Conservation (phyloP, 129 eudicot species). For the Helichrysum umbraculigerum region DNA sequence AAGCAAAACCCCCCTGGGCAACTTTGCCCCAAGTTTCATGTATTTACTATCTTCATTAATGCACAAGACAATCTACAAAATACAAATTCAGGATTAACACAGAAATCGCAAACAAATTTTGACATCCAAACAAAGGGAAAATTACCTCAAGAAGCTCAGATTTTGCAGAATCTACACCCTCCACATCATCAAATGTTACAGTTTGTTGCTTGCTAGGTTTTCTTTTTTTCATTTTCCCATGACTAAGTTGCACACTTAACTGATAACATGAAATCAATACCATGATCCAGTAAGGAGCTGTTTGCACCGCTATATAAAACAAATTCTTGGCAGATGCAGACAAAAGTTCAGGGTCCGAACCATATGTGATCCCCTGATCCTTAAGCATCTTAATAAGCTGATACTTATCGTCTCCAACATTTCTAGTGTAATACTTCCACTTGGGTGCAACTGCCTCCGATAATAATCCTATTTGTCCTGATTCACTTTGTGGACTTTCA, state of each 20-base stretch:
- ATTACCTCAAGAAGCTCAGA: conserved; percentile 44
- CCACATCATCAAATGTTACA: conserved; percentile 44
- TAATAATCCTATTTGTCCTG: conserved; percentile 9
- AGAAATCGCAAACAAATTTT: background rate
- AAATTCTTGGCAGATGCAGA: conserved; percentile 22
- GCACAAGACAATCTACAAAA: conserved; percentile 48
- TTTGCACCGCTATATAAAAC: conserved; percentile 21
- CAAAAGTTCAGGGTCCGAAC: conserved; percentile 38
- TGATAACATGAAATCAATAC: conserved; percentile 34
- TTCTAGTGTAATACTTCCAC: conserved; percentile 34
- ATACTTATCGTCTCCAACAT: conserved; percentile 35
- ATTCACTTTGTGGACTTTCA: conserved; percentile 15
- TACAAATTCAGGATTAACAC: background rate
- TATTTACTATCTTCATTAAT: conserved; percentile 52
- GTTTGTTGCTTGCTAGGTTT: conserved; percentile 36
- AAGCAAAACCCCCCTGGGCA: conserved; percentile 47
- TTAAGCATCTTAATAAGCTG: conserved; percentile 34
- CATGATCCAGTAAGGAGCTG: conserved; percentile 42
- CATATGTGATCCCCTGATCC: conserved; percentile 40
- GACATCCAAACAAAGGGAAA: background rate
- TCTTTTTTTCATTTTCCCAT: conserved; percentile 34
- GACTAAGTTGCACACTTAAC: conserved; percentile 18
- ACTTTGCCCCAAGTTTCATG: conserved; percentile 40
- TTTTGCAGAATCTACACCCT: conserved; percentile 42
- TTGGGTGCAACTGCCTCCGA: conserved; percentile 23